phyloP scores from a whole-genome alignment of 805 yeast genomes.

The Tetrapisispora arboricola region DNA sequence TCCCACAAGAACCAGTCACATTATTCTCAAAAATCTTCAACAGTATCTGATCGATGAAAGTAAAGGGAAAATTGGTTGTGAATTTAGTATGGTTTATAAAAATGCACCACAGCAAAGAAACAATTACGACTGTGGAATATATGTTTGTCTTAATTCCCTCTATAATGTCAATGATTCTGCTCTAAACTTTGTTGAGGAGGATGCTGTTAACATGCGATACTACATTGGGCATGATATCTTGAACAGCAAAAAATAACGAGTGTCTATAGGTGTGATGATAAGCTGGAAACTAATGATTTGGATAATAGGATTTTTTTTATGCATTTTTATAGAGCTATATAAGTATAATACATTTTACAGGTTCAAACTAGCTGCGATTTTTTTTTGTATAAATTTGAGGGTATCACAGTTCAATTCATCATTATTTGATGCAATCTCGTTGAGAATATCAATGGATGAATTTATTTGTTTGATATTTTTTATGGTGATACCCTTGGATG shows the following conservation, averaged over 20 bases:
- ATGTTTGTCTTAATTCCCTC: constrained; percentile 68
- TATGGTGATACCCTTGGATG: background rate
- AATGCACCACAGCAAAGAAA: constrained; percentile 75
- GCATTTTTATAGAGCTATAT: too few species aligned
- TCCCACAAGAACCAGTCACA: constrained; percentile 25
- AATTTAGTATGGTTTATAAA: constrained; percentile 25
- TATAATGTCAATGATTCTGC: constrained; percentile 43
- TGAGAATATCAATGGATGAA: background rate
- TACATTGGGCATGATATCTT: constrained; percentile 26
- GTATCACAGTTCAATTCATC: background rate
- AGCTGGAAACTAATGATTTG: too few species aligned
- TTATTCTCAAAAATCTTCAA: constrained; percentile 37
- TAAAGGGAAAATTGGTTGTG: constrained; percentile 30
- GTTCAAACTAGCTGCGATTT: background rate
- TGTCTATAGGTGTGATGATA: background rate
- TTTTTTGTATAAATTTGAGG: background rate
- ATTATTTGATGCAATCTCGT: background rate
- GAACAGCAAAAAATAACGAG: background rate
- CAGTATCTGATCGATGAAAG: constrained; percentile 64
- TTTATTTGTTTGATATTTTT: background rate
- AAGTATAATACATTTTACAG: too few species aligned
- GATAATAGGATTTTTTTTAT: too few species aligned
- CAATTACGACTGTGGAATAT: constrained; percentile 94
- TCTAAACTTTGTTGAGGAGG: constrained; percentile 50
- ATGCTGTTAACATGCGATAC: constrained; percentile 58